Conservation (phyloP, 139 green algal genomes). For the Chlamydomonas sphaeroides region DNA sequence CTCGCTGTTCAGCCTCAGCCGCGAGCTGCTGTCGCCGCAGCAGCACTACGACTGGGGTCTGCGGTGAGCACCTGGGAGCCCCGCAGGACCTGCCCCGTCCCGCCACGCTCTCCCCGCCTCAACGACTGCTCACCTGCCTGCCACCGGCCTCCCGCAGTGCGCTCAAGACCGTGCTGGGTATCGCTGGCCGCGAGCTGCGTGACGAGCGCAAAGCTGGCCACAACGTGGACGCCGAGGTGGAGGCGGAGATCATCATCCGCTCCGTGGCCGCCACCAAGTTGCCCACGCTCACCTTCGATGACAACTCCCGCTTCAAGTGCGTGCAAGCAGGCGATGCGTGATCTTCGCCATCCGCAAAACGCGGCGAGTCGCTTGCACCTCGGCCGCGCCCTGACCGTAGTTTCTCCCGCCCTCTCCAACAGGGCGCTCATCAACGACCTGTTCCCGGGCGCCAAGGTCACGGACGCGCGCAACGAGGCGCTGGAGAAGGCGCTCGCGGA, state of each 20-base stretch:
- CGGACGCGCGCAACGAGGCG: constrained; percentile 55
- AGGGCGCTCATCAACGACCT: constrained; percentile 63
- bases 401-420: too few relatives aligned
- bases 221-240: constrained; percentile 29
- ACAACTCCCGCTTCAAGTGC: constrained; percentile 56
- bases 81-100: too few relatives aligned
- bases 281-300: constrained; percentile 79
- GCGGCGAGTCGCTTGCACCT: not conserved
- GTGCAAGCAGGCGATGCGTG: not conserved
- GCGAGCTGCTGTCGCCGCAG: constrained; percentile 74
- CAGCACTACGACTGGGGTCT: constrained; percentile 91
- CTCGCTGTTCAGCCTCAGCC: constrained; percentile 71
- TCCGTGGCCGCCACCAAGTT: constrained; percentile 79
- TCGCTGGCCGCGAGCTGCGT: constrained; percentile 69
- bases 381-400: too few relatives aligned
- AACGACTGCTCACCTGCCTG: too few relatives aligned
- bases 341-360: too few relatives aligned
- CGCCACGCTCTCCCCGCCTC: too few relatives aligned
- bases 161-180: constrained; percentile 67
- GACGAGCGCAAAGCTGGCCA: constrained; percentile 46
- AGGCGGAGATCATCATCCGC: constrained; percentile 74
- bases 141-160: constrained; percentile 6
- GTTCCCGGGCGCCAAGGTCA: constrained; percentile 59
- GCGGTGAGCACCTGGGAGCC: constrained; percentile 35
- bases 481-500: constrained; percentile 61